Evolutionary conservation across 495 filamentous ascomycete genomes (phyloP).

Genomic region (Xylaria venustula): DNA sequence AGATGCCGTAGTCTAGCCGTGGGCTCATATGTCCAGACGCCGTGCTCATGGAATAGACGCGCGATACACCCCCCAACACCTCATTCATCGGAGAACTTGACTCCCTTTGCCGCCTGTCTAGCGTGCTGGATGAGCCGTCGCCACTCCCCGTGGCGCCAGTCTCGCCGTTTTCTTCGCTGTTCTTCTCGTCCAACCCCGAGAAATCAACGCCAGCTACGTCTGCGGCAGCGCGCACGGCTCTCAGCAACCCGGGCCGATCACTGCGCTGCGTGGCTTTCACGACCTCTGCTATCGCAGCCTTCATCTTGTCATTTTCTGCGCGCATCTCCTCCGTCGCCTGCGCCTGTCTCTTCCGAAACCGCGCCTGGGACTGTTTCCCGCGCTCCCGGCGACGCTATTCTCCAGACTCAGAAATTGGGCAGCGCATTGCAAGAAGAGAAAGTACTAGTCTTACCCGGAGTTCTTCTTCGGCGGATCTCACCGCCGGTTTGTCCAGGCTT

Average conservation of each 20-base stretch:
- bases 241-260: constrained; percentile 15
- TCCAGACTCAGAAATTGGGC: not conserved
- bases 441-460: not conserved
- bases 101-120: not conserved
- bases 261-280: constrained; percentile 4
- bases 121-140: not conserved
- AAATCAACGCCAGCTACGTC: constrained; percentile 11
- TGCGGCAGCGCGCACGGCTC: constrained; percentile 19
- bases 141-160: not conserved
- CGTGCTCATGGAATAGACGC: not conserved
- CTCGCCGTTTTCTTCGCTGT: not conserved
- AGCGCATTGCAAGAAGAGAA: not conserved
- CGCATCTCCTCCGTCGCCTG: constrained; percentile 2
- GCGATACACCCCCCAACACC: too few species aligned
- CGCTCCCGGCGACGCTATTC: constrained; percentile 25
- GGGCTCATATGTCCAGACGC: constrained; percentile 1
- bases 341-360: constrained; percentile 22
- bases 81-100: not conserved
- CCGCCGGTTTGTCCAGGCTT: not conserved
- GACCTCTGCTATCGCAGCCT: constrained; percentile 18
- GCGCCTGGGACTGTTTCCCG: constrained; percentile 20
- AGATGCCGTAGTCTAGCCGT: constrained; percentile 22
- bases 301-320: constrained; percentile 17
- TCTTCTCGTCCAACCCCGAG: not conserved
- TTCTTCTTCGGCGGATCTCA: constrained; percentile 4